phyloP scores from a whole-genome alignment of 116 monocot genomes.

The Zostera marina region DNA sequence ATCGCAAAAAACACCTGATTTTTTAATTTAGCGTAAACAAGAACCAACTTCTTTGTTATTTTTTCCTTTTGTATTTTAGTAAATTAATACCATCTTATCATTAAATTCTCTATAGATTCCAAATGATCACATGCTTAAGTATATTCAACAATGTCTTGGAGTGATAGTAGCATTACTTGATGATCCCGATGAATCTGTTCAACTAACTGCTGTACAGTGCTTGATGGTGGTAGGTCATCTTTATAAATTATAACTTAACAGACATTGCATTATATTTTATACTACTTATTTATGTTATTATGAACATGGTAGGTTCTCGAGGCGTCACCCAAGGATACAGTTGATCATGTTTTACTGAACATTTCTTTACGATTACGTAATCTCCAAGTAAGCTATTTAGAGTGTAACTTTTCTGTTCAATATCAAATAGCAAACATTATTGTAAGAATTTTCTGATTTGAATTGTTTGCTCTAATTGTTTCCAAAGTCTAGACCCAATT shows the following conservation, averaged over 20 bases:
- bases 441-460: not conserved
- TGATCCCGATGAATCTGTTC: constrained; percentile 83
- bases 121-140: constrained; percentile 32
- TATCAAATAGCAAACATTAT: too few species aligned
- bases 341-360: constrained; percentile 68
- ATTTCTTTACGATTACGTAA: constrained; percentile 62
- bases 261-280: not conserved
- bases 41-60: too few species aligned
- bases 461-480: not conserved
- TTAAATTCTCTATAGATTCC: constrained; percentile 35
- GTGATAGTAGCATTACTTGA: constrained; percentile 88
- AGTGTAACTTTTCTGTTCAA: not conserved
- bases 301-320: constrained; percentile 45
- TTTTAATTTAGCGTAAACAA: too few species aligned
- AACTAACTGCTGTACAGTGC: constrained; percentile 83
- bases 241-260: too few species aligned
- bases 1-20: too few species aligned
- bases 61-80: too few species aligned
- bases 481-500: too few species aligned
- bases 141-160: constrained; percentile 62
- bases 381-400: constrained; percentile 49
- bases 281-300: constrained; percentile 3
- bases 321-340: constrained; percentile 48
- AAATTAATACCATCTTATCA: not conserved
- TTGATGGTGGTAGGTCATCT: constrained; percentile 43